Conservation (phyloP, 768 basidiomycete genomes). For the Lactarius evosmus region DNA sequence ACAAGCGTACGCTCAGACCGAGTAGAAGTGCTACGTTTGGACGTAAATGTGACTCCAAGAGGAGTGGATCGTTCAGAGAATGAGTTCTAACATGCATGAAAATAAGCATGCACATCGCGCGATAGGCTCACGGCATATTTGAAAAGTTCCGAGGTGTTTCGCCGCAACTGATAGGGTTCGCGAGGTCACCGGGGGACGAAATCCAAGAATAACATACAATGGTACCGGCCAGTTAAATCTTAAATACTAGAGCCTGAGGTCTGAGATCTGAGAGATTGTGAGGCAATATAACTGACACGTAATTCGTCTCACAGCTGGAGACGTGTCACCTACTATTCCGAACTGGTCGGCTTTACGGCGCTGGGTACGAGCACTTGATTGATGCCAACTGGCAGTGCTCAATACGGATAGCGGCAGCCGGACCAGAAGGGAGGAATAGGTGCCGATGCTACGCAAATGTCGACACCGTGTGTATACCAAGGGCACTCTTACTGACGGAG, state of each 20-base stretch:
- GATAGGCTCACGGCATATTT: slow-evolving; percentile 12
- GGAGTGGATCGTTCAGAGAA: slow-evolving; percentile 23
- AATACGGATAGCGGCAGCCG: slow-evolving; percentile 3
- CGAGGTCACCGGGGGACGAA: not conserved
- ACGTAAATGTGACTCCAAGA: slow-evolving; percentile 23
- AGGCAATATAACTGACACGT: slow-evolving; percentile 17
- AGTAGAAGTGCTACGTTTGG: slow-evolving; percentile 12
- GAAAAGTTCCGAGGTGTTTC: slow-evolving; percentile 17
- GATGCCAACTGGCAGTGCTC: not conserved
- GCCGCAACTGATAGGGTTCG: slow-evolving; percentile 10
- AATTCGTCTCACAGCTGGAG: slow-evolving; percentile 5
- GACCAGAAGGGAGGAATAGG: not conserved
- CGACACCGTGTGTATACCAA: not conserved
- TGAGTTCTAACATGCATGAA: slow-evolving; percentile 17
- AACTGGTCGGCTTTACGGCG: slow-evolving; percentile 15
- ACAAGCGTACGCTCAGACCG: not conserved
- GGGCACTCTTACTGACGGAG: not conserved
- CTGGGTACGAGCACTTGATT: slow-evolving; percentile 1
- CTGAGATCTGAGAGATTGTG: slow-evolving; percentile 21
- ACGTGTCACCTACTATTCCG: slow-evolving; percentile 19
- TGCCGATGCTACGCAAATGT: slow-evolving; percentile 2
- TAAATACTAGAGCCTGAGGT: not conserved
- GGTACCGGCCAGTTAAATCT: slow-evolving; percentile 1
- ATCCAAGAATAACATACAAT: slow-evolving; percentile 5
- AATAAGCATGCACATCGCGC: slow-evolving; percentile 16